Base-by-base conservation (phyloP, 345 rosid genomes). In the Hibiscus syriacus region DNA sequence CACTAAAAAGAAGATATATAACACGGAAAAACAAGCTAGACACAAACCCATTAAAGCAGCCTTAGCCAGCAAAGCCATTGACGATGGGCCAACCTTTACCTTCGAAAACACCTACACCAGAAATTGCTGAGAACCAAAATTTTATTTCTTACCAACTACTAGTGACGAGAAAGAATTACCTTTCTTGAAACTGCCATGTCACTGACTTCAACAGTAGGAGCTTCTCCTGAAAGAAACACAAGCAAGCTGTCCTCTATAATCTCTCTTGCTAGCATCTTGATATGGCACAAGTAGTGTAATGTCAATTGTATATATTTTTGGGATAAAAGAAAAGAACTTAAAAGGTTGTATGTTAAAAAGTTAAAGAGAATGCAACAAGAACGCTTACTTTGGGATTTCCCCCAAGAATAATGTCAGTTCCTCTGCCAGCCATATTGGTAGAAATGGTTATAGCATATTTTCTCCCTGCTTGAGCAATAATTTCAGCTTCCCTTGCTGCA, bases 401-500 rank as follows among this genome's bases (percentile, higher is more conserved):
- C 67, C 98, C 98, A 55, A 92, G 81, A 75, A 92, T 92, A 74
- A 92, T 90, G 71, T 92, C 97, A 29, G 98, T 92, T 67, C 98
- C 98, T 75, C 98, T 88, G 68, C 98, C 98, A 75, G 98, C 97
- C 98, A 92, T 90, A 79, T 92, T 92, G 72, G 98, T 92, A 66
- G 98, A 90, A 71, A 92, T 85, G 65, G 98, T 92, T 74, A 92
- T 87, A 75, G 98, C 95, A 82, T 83, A 81, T 76, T 90, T 88
- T 76, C 92, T 34, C 74, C 98, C 98, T 45, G 98, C 98, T 77
- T 92, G 98, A 65, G 96, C 97, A 82, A 92, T 80, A 73, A 79
- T 83, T 74, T 92, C 96, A 49, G 97, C 98, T 77, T 92, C 98
- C 76, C 90, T 90, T 69, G 96, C 97, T 58, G 97, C 98, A 84